A percentile compares a stretch with the other conserved stretches of the same genome.
Conservation (phyloP, 2,329 filamentous ascomycete species). For the Apiospora koreana region DNA sequence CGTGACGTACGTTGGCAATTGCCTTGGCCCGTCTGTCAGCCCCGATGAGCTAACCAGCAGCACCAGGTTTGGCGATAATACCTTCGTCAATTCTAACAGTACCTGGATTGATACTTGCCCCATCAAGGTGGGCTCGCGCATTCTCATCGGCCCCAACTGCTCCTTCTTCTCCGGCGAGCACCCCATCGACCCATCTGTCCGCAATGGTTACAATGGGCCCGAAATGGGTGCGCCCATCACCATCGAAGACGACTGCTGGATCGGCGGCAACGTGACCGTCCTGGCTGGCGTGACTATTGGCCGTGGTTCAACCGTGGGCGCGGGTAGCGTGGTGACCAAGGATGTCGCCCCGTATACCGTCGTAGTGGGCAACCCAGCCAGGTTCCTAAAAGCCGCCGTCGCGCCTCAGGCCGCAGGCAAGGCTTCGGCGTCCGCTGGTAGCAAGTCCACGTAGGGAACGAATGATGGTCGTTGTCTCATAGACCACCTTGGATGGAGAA, state of each 20-base stretch:
- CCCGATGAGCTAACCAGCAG: constrained; percentile 12
- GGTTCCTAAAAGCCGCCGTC: constrained; percentile 43
- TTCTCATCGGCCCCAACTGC: constrained; percentile 77
- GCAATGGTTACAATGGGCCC: constrained; percentile 74
- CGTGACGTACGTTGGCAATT: constrained; percentile 54
- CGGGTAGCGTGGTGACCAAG: constrained; percentile 82
- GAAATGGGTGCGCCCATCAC: constrained; percentile 73
- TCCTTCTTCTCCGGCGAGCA: constrained; percentile 75
- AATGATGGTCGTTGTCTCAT: constrained; percentile 42
- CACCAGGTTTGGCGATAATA: constrained; percentile 62
- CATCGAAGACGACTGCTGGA: constrained; percentile 81
- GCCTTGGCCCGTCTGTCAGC: constrained; percentile 3
- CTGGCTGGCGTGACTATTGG: constrained; percentile 80
- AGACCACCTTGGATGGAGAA: constrained; percentile 92
- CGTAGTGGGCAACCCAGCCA: constrained; percentile 68
- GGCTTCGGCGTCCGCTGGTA: neutral
- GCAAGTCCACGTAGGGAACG: neutral
- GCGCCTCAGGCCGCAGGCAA: neutral
- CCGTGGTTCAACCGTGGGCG: constrained; percentile 71
- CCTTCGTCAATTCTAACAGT: constrained; percentile 75
- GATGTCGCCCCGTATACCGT: constrained; percentile 65
- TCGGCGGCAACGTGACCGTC: constrained; percentile 71
- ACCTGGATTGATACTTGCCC: constrained; percentile 76
- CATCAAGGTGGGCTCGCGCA: constrained; percentile 75
- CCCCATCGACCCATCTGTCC: constrained; percentile 71